phyloP scores from a whole-genome alignment of 805 yeast genomes.

The Peterozyma toletana region DNA sequence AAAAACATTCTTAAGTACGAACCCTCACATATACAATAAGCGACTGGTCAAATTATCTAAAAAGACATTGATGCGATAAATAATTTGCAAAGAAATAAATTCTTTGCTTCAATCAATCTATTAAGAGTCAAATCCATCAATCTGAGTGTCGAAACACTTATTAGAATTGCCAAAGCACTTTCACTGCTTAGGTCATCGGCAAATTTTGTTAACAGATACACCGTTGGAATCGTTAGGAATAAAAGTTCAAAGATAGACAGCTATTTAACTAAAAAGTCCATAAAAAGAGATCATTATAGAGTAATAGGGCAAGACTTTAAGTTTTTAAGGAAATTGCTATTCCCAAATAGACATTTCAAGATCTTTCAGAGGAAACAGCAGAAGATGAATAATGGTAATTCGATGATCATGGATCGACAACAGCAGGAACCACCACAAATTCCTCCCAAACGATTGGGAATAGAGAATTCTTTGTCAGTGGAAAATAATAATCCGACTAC shows the following conservation, averaged over 20 bases:
- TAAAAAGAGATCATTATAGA: no score
- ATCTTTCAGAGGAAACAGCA: slow-evolving; percentile 2
- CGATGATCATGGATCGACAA: no score
- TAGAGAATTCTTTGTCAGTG: background rate
- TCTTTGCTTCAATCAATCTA: background rate
- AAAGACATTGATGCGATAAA: no score
- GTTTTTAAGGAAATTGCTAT: slow-evolving; percentile 3
- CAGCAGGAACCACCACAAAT: no score
- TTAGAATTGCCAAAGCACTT: slow-evolving; percentile 7
- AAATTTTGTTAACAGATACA: slow-evolving; percentile 3
- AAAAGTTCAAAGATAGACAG: background rate
- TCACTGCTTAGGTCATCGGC: slow-evolving; percentile 2
- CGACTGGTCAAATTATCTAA: no score
- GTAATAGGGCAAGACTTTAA: no score
- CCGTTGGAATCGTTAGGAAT: slow-evolving; percentile 5
- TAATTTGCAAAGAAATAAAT: no score
- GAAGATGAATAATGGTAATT: background rate
- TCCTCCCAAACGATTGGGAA: slow-evolving; percentile 2
- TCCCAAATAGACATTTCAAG: slow-evolving; percentile 6
- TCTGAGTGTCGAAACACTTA: slow-evolving; percentile 6
- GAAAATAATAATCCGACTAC: background rate
- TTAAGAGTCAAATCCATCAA: background rate
- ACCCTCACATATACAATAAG: no score
- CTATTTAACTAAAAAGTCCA: no score
- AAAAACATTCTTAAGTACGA: no score